Conservation (phyloP, 1,284 basidiomycete species). For the Fomitopsis schrenkii region DNA sequence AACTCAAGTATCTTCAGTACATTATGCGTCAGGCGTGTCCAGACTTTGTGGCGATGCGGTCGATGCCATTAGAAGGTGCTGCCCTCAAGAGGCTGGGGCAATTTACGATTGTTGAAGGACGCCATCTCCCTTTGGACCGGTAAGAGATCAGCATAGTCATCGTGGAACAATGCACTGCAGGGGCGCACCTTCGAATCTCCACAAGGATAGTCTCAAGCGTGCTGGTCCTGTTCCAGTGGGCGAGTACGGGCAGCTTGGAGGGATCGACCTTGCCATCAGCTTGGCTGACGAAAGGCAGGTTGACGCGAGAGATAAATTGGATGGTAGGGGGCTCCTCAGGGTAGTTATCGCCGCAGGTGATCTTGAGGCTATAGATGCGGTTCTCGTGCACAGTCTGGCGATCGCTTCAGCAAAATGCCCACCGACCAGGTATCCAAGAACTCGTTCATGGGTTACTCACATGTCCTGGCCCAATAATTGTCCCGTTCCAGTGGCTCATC, state of each 20-base stretch:
- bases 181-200: slow-evolving; percentile 81
- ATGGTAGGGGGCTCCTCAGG: slow-evolving; percentile 81
- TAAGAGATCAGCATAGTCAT: background rate
- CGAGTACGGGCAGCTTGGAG: slow-evolving; percentile 64
- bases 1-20: slow-evolving; percentile 18
- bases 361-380: slow-evolving; percentile 95
- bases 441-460: slow-evolving; percentile 43
- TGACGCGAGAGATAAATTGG: slow-evolving; percentile 87
- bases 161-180: background rate
- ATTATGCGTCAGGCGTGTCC: slow-evolving; percentile 10
- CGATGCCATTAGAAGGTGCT: slow-evolving; percentile 48
- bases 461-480: slow-evolving; percentile 97
- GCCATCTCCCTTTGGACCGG: slow-evolving; percentile 82
- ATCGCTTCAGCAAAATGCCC: slow-evolving; percentile 9
- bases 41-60: background rate
- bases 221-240: slow-evolving; percentile 69
- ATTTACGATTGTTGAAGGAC: slow-evolving; percentile 85
- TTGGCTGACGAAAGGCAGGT: slow-evolving; percentile 90
- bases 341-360: slow-evolving; percentile 81
- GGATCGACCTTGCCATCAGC: slow-evolving; percentile 77
- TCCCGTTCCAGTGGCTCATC: slow-evolving; percentile 99
- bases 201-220: slow-evolving; percentile 89
- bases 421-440: slow-evolving; percentile 3
- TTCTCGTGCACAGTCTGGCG: slow-evolving; percentile 93
- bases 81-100: slow-evolving; percentile 93